Conservation (phyloP, 169 alveolate species). For the Perkinsus marinus region DNA sequence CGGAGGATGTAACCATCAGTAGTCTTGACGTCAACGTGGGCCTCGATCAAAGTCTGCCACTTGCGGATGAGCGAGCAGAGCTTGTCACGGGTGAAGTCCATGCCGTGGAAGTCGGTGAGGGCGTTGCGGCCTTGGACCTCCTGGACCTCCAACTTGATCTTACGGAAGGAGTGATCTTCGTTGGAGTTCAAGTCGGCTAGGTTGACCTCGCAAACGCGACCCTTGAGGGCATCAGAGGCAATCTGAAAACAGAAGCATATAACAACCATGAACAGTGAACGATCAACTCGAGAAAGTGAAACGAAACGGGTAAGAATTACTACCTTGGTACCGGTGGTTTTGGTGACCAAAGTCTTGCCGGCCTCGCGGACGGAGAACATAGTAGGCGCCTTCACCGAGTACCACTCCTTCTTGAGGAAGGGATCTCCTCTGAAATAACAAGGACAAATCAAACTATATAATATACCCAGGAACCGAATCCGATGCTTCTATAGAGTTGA, state of each 20-base stretch:
- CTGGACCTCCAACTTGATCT: slow-evolving; percentile 82
- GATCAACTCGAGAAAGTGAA: too few species aligned
- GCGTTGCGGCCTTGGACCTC: slow-evolving; percentile 86
- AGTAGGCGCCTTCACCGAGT: slow-evolving; percentile 85
- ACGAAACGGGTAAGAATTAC: neutral
- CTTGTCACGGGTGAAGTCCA: slow-evolving; percentile 91
- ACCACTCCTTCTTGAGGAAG: slow-evolving; percentile 89
- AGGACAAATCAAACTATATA: neutral
- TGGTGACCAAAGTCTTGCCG: slow-evolving; percentile 86
- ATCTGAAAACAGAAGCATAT: slow-evolving; percentile 34
- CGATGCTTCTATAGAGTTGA: too few species aligned
- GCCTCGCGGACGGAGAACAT: slow-evolving; percentile 78
- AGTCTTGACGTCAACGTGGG: slow-evolving; percentile 90
- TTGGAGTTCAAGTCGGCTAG: slow-evolving; percentile 87
- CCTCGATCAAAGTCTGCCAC: slow-evolving; percentile 91
- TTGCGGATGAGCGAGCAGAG: slow-evolving; percentile 87
- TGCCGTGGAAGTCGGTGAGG: slow-evolving; percentile 89
- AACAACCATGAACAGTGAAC: too few species aligned
- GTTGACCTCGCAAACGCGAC: slow-evolving; percentile 85
- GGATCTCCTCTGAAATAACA: slow-evolving; percentile 64
- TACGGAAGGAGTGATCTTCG: slow-evolving; percentile 85
- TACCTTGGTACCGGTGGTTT: slow-evolving; percentile 76
- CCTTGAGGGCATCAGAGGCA: slow-evolving; percentile 82
- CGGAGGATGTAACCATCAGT: slow-evolving; percentile 87
- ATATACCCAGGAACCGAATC: neutral